These are phyloP conservation scores for Tremellales sp. DNA, from an alignment of 1,284 basidiomycete genomes.

Conservation along the genomic window DNA sequence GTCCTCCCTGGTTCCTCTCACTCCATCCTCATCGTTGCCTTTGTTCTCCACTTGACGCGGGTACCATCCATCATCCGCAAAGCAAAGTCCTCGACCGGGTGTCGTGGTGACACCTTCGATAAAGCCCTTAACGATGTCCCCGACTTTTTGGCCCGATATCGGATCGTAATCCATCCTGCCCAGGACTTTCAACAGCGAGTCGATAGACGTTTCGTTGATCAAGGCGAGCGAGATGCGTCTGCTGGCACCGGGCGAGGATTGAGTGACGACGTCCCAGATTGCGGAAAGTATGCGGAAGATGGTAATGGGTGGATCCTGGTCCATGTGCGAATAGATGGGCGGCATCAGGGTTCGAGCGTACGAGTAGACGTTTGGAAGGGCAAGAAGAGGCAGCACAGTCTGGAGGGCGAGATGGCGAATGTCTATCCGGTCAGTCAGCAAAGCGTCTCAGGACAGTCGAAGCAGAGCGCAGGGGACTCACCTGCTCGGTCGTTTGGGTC, in stretches of 20 bases:
- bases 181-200: slow-evolving; percentile 73
- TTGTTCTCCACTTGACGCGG: slow-evolving; percentile 52
- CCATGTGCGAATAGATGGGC: slow-evolving; percentile 36
- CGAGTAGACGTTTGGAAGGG: slow-evolving; percentile 33
- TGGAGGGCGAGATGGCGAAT: slow-evolving; percentile 45
- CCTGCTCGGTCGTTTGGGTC: slow-evolving; percentile 44
- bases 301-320: slow-evolving; percentile 44
- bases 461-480: slow-evolving; percentile 7
- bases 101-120: slow-evolving; percentile 79
- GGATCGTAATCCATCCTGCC: slow-evolving; percentile 65
- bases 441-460: not conserved
- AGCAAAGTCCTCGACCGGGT: slow-evolving; percentile 80
- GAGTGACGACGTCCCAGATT: slow-evolving; percentile 41
- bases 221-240: slow-evolving; percentile 39
- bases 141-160: slow-evolving; percentile 54
- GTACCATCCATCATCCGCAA: slow-evolving; percentile 87
- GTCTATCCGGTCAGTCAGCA: slow-evolving; percentile 24
- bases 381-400: slow-evolving; percentile 41
- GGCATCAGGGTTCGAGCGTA: slow-evolving; percentile 39
- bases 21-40: slow-evolving; percentile 29
- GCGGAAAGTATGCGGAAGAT: slow-evolving; percentile 43
- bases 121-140: slow-evolving; percentile 82
- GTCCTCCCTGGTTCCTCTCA: slow-evolving; percentile 37
- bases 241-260: slow-evolving; percentile 29
- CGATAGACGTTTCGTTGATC: slow-evolving; percentile 54